Percentiles rank a stretch among this genome's conserved stretches.
phyloP scores from a whole-genome alignment of 345 rosid genomes.

The Salix udensis region DNA sequence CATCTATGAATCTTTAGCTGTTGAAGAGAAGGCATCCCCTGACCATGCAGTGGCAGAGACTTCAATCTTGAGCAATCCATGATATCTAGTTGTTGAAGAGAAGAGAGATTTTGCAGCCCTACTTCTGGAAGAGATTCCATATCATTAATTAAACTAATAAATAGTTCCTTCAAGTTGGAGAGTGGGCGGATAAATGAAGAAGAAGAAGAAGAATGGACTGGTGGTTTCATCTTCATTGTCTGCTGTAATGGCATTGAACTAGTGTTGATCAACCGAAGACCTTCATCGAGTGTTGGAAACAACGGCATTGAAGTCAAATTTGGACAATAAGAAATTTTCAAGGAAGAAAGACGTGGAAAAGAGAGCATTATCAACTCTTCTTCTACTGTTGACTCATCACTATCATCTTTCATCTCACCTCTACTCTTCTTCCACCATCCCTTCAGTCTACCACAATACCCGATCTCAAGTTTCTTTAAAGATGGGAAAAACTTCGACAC shows the following conservation, averaged over 20 bases:
- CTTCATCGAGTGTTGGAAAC: constrained; percentile 10
- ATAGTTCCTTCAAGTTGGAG: background rate
- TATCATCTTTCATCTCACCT: background rate
- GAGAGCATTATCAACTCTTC: background rate
- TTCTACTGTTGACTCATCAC: background rate
- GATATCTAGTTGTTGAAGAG: background rate
- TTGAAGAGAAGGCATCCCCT: too few relatives aligned
- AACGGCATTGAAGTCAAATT: constrained; percentile 2
- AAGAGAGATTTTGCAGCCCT: constrained; percentile 6
- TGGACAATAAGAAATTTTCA: background rate
- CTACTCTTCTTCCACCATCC: constrained; percentile 7
- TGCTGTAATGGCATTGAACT: background rate
- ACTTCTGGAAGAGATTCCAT: background rate
- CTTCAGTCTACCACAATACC: background rate
- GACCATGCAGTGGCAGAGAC: background rate
- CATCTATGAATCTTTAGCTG: accelerated
- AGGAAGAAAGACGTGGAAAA: background rate
- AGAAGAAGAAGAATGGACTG: background rate
- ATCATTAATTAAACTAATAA: background rate
- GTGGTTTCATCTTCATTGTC: background rate
- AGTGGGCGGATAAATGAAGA: background rate
- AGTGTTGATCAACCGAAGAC: accelerated
- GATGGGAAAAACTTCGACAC: constrained; percentile 36
- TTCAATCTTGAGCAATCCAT: background rate
- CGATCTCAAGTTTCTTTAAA: background rate